These are phyloP conservation scores for Acanthamoeba sp. DNA, from an alignment of 208 protist species.

Conservation along the genomic window DNA sequence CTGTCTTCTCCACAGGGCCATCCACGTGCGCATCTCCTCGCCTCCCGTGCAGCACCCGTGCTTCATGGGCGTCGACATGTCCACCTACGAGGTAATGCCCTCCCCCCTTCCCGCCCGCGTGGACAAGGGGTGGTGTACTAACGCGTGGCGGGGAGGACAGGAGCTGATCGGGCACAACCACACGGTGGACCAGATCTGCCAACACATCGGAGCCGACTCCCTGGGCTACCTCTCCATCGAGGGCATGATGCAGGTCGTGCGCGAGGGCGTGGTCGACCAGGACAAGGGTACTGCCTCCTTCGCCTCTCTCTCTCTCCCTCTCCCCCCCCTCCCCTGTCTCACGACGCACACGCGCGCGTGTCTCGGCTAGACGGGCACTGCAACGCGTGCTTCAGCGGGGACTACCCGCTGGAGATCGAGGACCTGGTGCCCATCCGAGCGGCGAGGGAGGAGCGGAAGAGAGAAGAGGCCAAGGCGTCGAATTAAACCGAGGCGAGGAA, in stretches of 20 bases:
- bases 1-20: neutral
- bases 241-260: conserved; percentile 72
- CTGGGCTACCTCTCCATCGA: conserved; percentile 76
- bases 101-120: too few species aligned
- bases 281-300: neutral
- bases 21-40: conserved; percentile 82
- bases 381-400: conserved; percentile 80
- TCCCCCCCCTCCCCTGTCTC: neutral
- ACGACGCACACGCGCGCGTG: neutral
- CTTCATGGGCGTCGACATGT: conserved; percentile 82
- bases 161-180: conserved; percentile 80
- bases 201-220: conserved; percentile 80
- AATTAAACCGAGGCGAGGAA: too few species aligned
- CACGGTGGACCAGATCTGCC: conserved; percentile 76
- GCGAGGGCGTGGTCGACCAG: neutral
- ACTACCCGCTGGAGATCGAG: conserved; percentile 79
- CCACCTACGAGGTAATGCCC: conserved; percentile 76
- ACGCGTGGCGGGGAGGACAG: neutral
- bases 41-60: conserved; percentile 81
- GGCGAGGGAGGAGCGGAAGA: neutral
- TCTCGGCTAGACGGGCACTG: conserved; percentile 65
- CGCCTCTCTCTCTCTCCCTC: neutral
- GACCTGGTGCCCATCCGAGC: conserved; percentile 28
- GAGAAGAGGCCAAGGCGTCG: neutral
- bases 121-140: neutral